These are phyloP conservation scores for Bruguiera gymnorhiza DNA, from an alignment of 345 rosid species.

Conservation along the genomic window DNA sequence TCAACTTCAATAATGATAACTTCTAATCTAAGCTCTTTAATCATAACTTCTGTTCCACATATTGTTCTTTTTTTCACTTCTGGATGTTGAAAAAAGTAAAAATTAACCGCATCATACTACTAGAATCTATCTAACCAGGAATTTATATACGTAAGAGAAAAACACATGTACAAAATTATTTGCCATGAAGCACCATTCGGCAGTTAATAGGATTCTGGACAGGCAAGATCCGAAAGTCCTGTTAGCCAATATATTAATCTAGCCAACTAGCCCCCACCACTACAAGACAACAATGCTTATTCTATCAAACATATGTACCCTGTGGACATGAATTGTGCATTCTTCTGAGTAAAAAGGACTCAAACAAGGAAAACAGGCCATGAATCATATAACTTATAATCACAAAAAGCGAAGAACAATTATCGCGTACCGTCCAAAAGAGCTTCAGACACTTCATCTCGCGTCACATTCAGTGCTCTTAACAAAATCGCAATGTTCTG, in stretches of 20 bases:
- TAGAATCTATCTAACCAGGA: not conserved
- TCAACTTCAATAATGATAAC: conserved; percentile 12
- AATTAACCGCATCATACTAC: not conserved
- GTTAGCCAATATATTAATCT: too few species aligned
- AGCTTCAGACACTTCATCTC: conserved; percentile 95
- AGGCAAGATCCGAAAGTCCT: too few species aligned
- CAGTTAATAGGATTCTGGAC: too few species aligned
- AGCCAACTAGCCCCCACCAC: too few species aligned
- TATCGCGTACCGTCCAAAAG: conserved; percentile 75
- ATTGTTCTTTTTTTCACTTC: not conserved
- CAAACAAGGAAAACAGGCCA: not conserved
- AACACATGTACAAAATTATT: not conserved
- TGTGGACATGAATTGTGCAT: not conserved
- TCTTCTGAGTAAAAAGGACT: not conserved
- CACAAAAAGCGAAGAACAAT: conserved; percentile 10
- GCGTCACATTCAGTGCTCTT: conserved; percentile 88
- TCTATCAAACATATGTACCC: too few species aligned
- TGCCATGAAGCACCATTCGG: not conserved
- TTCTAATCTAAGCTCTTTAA: conserved; percentile 11
- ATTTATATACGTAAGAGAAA: not conserved
- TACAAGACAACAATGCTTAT: too few species aligned
- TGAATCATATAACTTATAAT: conserved; percentile 1
- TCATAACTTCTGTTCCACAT: not conserved
- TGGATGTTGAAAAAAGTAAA: not conserved
- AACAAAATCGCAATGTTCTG: conserved; percentile 95